Percentiles rank a stretch among this genome's conserved stretches.
phyloP scores from a whole-genome alignment of 805 yeast genomes.

The Sugiyamaella marilandica region DNA sequence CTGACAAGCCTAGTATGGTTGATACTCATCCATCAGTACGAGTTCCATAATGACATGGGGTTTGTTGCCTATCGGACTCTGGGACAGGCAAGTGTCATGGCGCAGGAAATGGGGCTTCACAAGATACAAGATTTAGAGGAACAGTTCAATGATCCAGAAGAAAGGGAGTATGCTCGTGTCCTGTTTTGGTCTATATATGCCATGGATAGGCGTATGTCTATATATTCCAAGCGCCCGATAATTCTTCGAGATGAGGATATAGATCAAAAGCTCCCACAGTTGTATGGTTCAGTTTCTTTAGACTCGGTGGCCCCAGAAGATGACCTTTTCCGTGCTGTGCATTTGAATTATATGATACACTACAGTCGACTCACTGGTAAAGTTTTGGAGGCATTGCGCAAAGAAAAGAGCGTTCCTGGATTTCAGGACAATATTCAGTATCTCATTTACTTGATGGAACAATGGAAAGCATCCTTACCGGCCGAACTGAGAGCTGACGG shows the following conservation, averaged over 20 bases:
- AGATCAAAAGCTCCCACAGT: constrained; percentile 19
- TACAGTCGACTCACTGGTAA: constrained; percentile 20
- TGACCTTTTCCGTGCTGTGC: constrained; percentile 17
- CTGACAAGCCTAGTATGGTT: constrained; percentile 14
- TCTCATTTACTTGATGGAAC: constrained; percentile 12
- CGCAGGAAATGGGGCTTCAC: constrained; percentile 25
- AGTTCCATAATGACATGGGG: constrained; percentile 25
- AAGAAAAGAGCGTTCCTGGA: constrained; percentile 9
- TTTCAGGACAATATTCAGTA: constrained; percentile 15
- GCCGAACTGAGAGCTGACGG: constrained; percentile 14
- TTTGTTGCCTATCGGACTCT: constrained; percentile 22
- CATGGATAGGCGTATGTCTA: constrained; percentile 24
- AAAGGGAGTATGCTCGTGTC: constrained; percentile 18
- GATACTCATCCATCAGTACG: constrained; percentile 24
- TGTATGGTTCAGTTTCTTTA: neutral
- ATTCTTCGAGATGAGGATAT: constrained; percentile 23
- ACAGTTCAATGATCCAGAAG: constrained; percentile 12
- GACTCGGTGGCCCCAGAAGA: constrained; percentile 15
- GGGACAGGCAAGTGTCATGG: constrained; percentile 20
- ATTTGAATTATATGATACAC: constrained; percentile 22
- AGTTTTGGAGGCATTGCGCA: constrained; percentile 12
- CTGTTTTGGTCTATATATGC: constrained; percentile 26
- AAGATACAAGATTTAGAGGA: constrained; percentile 14
- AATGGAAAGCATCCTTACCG: constrained; percentile 20
- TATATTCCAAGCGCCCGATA: constrained; percentile 23